Base-by-base conservation (phyloP, 306 rosid genomes). In the Prunus campanulata region DNA sequence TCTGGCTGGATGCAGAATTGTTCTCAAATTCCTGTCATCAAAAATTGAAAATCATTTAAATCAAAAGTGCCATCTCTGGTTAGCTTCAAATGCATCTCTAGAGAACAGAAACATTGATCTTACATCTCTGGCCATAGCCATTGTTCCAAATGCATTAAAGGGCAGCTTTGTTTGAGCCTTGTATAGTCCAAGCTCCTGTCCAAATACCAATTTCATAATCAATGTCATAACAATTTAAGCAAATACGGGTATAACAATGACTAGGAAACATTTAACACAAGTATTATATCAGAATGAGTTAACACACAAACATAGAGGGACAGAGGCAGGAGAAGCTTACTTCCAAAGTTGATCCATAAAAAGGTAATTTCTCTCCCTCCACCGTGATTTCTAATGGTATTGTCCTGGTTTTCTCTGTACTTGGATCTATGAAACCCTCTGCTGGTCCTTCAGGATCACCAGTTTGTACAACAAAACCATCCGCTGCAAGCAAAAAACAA, bases 361-460 rank as follows among this genome's bases (percentile, higher is more conserved):
- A 39, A n/a, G 97, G 99, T 69, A 86, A 84, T 86, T 88, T 95
- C 87, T 95, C 97, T 72, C 97, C 97, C 0, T 13, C 81, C 24
- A 78, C 99, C 78, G 80, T 89, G 84, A 95, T 68, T 83, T 92
- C 99, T 80, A 92, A 80, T 1, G 99, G 97, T 77, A 92, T 39
- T 47, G 93, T 92, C 78, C 99, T 88, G 56, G 80, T 84, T 84
- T 95, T 95, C 89, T 89, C 99, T 0, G 97, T 92, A 75, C 99
- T 90, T 70, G 99, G 99, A 82, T 95, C 99, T 35, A 92, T 89
- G 77, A 95, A 95, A 74, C 99, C 99, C 87, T 95, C 97, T 11
- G 97, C 99, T 83, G 97, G 99, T 59, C 99, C 97, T 89, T 89
- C 97, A 46, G 99, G 99, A 78, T 95, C 99, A 67, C 97, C 99